Percentiles rank a stretch among this genome's conserved stretches.
Evolutionary conservation across 2,329 filamentous ascomycete species (phyloP).

Genomic region (Cadophora sp.): DNA sequence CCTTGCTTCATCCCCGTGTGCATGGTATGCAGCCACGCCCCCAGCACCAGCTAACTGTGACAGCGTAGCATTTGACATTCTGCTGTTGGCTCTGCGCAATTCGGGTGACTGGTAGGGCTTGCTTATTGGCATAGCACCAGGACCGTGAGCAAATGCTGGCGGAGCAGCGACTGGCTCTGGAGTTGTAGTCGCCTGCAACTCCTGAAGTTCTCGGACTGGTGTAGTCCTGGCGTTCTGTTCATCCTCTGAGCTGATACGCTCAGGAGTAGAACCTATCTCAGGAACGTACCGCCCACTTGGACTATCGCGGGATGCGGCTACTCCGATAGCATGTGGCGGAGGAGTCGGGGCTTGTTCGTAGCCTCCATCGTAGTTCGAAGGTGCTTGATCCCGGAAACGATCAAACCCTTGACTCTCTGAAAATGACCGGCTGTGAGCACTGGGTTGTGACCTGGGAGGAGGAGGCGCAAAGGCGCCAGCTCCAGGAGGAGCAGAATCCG

Average conservation of each 20-base stretch:
- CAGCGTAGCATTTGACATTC: slow-evolving; percentile 82
- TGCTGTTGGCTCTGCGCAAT: slow-evolving; percentile 79
- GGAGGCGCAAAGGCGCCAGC: slow-evolving; percentile 37
- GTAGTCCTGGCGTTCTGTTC: slow-evolving; percentile 51
- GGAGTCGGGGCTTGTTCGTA: slow-evolving; percentile 39
- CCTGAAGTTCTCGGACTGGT: slow-evolving; percentile 59
- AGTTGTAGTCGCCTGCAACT: slow-evolving; percentile 60
- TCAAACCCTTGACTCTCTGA: slow-evolving; percentile 44
- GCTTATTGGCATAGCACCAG: slow-evolving; percentile 72
- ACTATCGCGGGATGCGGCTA: slow-evolving; percentile 16
- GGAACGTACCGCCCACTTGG: slow-evolving; percentile 47
- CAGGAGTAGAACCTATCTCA: slow-evolving; percentile 56
- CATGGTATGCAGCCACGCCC: slow-evolving; percentile 53
- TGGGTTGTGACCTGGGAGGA: slow-evolving; percentile 22
- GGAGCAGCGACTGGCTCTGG: slow-evolving; percentile 80
- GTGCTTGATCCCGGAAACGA: slow-evolving; percentile 35
- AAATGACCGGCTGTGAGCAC: slow-evolving; percentile 41
- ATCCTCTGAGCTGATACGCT: slow-evolving; percentile 64
- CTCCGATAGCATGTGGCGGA: slow-evolving; percentile 38
- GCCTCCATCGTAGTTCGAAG: slow-evolving; percentile 38
- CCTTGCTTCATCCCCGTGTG: slow-evolving; percentile 44
- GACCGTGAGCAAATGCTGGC: slow-evolving; percentile 79
- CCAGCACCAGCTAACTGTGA: slow-evolving; percentile 78
- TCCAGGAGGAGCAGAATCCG: slow-evolving; percentile 59
- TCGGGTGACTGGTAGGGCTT: slow-evolving; percentile 79